phyloP scores from a whole-genome alignment of 2,329 filamentous ascomycete species.

The Microcera coccophila region DNA sequence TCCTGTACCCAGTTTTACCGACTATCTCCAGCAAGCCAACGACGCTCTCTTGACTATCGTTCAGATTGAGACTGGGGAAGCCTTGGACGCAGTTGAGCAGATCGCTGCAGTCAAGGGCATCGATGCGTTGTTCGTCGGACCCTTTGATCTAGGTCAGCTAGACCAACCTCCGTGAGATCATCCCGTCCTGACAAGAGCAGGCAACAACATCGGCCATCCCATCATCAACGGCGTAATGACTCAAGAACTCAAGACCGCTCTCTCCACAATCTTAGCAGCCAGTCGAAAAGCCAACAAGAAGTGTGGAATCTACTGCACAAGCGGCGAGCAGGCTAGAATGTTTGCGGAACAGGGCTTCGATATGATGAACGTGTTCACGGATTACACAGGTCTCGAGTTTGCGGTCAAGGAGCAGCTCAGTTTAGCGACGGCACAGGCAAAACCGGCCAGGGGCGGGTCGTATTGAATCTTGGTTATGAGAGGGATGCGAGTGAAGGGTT shows the following conservation, averaged over 20 bases:
- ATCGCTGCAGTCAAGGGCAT: slow-evolving; percentile 59
- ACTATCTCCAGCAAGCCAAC: slow-evolving; percentile 50
- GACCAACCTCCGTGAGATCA: too few species aligned
- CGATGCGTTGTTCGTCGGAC: slow-evolving; percentile 62
- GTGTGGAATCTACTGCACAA: slow-evolving; percentile 56
- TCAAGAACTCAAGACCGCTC: slow-evolving; percentile 55
- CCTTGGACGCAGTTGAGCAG: slow-evolving; percentile 56
- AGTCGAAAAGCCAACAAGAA: slow-evolving; percentile 62
- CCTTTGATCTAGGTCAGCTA: slow-evolving; percentile 58
- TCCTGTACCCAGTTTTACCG: slow-evolving; percentile 41
- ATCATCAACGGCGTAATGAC: slow-evolving; percentile 58
- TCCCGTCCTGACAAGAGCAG: slow-evolving; percentile 22
- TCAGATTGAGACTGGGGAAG: slow-evolving; percentile 64
- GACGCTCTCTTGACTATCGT: slow-evolving; percentile 58
- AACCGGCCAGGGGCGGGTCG: slow-evolving; percentile 36
- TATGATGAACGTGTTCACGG: slow-evolving; percentile 57
- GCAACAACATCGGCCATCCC: slow-evolving; percentile 59
- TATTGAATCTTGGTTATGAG: slow-evolving; percentile 33
- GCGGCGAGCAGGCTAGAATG: slow-evolving; percentile 51
- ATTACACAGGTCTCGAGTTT: slow-evolving; percentile 49
- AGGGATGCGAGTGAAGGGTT: neutral
- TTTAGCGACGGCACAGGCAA: slow-evolving; percentile 41
- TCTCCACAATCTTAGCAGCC: slow-evolving; percentile 55
- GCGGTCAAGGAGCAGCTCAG: slow-evolving; percentile 44
- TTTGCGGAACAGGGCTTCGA: slow-evolving; percentile 57